Base-by-base conservation (phyloP, 495 filamentous ascomycete genomes). In the Beverwykella pulmonaria region DNA sequence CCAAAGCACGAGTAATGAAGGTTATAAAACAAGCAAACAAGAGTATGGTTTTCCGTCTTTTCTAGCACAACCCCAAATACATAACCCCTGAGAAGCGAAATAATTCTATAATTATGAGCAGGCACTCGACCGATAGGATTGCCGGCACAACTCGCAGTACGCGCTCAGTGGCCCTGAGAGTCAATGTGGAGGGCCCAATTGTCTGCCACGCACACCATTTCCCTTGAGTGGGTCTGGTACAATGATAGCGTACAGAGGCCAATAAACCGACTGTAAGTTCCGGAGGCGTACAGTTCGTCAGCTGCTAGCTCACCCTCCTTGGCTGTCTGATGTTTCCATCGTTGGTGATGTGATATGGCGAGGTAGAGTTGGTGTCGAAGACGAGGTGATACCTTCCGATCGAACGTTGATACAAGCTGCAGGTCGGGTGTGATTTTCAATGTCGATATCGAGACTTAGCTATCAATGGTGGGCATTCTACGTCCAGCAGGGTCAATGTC, bases 401-500 rank as follows among this genome's bases (percentile, higher is more conserved):
- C 52, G 52, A 34, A 8, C 26, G 6, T 30, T 36, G 52, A 36
- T 54, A 54, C 52, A 32, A 32, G 52, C 29, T 54, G 52, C 26
- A 54, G 52, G 29, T 7, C 32, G 27, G 52, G 26, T n/a, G 20
- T 29, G 27, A 19, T 54, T 34, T 34, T 54, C 25, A 57, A 57
- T 10, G 53, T 54, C 52, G 52, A 54, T 54, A 32, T 54, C 23
- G 27, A 54, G 52, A 54, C 29, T 29, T 54, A 44, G 30, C 30
- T 57, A 32, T 29, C 30, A 57, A 39, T 57, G 53, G 7, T 34
- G 20, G 34, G 30, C 53, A 30, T 57, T 57, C 32, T 57, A 20
- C 12, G 22, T 26, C 53, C 19, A 41, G 6, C 19, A 41, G 19
- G 19, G 9, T 19, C 53, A 41, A 36, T 30, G 19, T 22, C 53